Percentiles rank a stretch among this genome's conserved stretches.
Evolutionary conservation across 1,284 basidiomycete species (phyloP).

Genomic region (Singerocomus inundabilis): DNA sequence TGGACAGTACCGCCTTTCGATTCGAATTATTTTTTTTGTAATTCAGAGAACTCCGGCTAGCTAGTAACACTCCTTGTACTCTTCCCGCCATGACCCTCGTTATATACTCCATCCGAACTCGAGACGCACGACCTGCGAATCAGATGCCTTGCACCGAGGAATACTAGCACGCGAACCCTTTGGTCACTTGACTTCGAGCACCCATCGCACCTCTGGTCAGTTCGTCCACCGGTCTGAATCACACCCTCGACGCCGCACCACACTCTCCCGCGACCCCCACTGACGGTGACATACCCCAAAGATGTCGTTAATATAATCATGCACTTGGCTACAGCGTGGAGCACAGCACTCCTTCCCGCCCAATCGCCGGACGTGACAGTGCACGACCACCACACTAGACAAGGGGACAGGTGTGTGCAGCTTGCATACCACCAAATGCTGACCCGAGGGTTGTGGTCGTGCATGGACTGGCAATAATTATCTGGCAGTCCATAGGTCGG

Average conservation of each 20-base stretch:
- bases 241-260: background rate
- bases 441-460: conserved; percentile 1
- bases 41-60: conserved; percentile 34
- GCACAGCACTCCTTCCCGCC: conserved; percentile 21
- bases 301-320: conserved; percentile 28
- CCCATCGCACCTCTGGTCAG: conserved; percentile 12
- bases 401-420: conserved; percentile 14
- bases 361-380: conserved; percentile 23
- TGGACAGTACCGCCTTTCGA: conserved; percentile 21
- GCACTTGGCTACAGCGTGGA: conserved; percentile 13
- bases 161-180: background rate
- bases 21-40: conserved; percentile 33
- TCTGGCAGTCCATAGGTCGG: conserved; percentile 3
- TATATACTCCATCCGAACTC: conserved; percentile 9
- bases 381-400: conserved; percentile 1
- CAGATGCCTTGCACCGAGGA: conserved; percentile 3
- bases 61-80: conserved; percentile 32
- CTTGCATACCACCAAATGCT: background rate
- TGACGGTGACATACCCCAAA: conserved; percentile 6
- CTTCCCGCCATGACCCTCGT: conserved; percentile 27
- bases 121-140: conserved; percentile 1
- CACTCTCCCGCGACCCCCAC: conserved; percentile 3
- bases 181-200: background rate
- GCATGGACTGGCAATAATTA: conserved; percentile 5
- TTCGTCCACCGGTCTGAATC: conserved; percentile 1